Conservation (phyloP, 108 stramenopile species). For the Mayamaea pseudoterrestris region DNA sequence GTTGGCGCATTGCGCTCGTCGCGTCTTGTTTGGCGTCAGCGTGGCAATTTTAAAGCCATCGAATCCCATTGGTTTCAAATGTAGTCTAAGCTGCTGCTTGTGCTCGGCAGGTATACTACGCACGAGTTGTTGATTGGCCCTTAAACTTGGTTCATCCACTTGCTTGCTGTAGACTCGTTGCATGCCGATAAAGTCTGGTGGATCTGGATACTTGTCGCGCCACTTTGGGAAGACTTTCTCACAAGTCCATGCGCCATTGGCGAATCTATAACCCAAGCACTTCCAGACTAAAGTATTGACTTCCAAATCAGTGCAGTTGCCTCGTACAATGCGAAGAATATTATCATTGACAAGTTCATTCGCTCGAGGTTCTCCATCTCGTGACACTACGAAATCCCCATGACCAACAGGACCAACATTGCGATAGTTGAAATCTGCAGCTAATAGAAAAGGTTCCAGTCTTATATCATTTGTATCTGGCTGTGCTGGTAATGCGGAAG, state of each 20-base stretch:
- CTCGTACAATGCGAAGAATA: conserved; percentile 53
- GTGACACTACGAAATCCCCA: conserved; percentile 49
- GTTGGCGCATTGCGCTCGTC: conserved; percentile 87
- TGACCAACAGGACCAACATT: conserved; percentile 39
- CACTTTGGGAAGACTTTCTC: conserved; percentile 77
- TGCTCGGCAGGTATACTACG: conserved; percentile 60
- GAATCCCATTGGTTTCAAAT: conserved; percentile 74
- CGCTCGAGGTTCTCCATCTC: conserved; percentile 45
- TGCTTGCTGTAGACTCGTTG: conserved; percentile 75
- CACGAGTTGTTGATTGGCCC: conserved; percentile 67
- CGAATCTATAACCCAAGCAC: conserved; percentile 84
- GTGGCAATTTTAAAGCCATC: conserved; percentile 70
- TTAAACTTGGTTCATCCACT: conserved; percentile 62
- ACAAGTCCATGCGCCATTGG: too few relatives aligned
- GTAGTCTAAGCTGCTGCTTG: conserved; percentile 71
- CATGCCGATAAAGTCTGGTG: conserved; percentile 92
- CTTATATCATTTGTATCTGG: neutral
- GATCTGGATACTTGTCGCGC: conserved; percentile 74
- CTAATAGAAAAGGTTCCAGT: conserved; percentile 53
- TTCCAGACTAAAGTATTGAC: conserved; percentile 90
- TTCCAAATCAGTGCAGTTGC: conserved; percentile 71
- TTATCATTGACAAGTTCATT: conserved; percentile 78
- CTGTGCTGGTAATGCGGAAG: too few relatives aligned
- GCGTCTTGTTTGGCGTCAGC: conserved; percentile 93
- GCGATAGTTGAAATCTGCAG: conserved; percentile 47